Conservation (phyloP, 371 early-diverging fungal genomes). For the Lichtheimia hyalospora region DNA sequence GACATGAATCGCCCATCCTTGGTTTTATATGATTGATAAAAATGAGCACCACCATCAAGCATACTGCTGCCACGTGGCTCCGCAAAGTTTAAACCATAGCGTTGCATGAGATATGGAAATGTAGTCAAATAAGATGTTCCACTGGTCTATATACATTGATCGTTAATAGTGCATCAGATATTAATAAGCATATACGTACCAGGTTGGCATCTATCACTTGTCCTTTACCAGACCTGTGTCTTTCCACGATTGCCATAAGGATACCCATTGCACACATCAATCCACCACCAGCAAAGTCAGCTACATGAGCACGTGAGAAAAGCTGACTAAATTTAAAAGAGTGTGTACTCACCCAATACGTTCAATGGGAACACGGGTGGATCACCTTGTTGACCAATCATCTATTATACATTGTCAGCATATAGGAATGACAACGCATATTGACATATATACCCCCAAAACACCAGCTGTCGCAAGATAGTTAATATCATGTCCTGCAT, state of each 20-base stretch:
- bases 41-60: constrained; percentile 74
- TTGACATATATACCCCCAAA: constrained; percentile 43
- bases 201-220: constrained; percentile 74
- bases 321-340: background rate
- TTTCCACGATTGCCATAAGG: constrained; percentile 64
- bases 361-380: constrained; percentile 68
- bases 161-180: background rate
- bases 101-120: constrained; percentile 61
- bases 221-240: constrained; percentile 64
- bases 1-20: constrained; percentile 70
- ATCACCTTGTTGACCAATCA: constrained; percentile 59
- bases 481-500: constrained; percentile 77
- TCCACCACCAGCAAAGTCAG: constrained; percentile 81
- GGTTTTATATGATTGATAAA: constrained; percentile 72
- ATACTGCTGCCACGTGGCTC: constrained; percentile 61
- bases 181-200: constrained; percentile 36
- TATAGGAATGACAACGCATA: background rate
- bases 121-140: constrained; percentile 57
- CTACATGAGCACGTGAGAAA: constrained; percentile 24
- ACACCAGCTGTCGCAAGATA: constrained; percentile 72
- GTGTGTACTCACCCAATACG: constrained; percentile 28
- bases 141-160: constrained; percentile 32
- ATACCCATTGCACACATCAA: constrained; percentile 72
- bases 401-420: constrained; percentile 24
- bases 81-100: constrained; percentile 54